phyloP scores from a whole-genome alignment of 1,284 basidiomycete genomes.

The Papiliotrema terrestris region DNA sequence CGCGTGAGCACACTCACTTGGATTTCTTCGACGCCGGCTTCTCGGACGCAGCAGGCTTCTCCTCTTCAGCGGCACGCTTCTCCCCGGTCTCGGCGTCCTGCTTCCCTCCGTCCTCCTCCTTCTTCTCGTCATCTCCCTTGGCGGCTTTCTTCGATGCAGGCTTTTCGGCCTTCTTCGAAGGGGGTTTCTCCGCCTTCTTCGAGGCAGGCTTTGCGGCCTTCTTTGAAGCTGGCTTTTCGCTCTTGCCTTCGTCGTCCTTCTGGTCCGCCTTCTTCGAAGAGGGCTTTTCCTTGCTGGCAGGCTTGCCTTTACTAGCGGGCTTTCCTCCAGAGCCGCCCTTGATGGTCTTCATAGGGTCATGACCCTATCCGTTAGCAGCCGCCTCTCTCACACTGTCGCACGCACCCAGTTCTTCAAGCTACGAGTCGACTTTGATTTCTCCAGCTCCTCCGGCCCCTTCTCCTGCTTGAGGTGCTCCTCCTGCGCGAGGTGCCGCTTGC shows the following conservation, averaged over 20 bases:
- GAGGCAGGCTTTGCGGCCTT: conserved; percentile 15
- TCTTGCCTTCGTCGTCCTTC: conserved; percentile 10
- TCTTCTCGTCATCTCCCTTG: conserved; percentile 4
- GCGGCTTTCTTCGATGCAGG: conserved; percentile 15
- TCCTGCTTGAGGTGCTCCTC: conserved; percentile 43
- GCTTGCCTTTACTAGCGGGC: conserved; percentile 16
- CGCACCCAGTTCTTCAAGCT: conserved; percentile 47
- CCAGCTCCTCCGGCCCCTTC: conserved; percentile 43
- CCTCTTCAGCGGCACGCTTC: conserved; percentile 10
- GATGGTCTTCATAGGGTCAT: conserved; percentile 38
- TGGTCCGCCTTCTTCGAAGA: conserved; percentile 9
- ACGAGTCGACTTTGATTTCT: conserved; percentile 42
- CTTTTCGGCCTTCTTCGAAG: conserved; percentile 18
- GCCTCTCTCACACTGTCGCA: background rate
- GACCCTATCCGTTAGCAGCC: conserved; percentile 23
- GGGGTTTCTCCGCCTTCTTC: conserved; percentile 19
- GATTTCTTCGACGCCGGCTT: conserved; percentile 25
- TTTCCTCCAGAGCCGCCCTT: conserved; percentile 7
- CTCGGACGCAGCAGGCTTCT: conserved; percentile 8
- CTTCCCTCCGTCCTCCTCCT: conserved; percentile 8
- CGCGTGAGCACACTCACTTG: conserved; percentile 23
- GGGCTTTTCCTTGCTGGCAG: conserved; percentile 21
- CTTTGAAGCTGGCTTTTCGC: conserved; percentile 14
- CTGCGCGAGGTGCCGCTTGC: conserved; percentile 47
- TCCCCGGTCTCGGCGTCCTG: conserved; percentile 9